phyloP scores from a whole-genome alignment of 1,284 basidiomycete genomes.

The Irpex sp. region DNA sequence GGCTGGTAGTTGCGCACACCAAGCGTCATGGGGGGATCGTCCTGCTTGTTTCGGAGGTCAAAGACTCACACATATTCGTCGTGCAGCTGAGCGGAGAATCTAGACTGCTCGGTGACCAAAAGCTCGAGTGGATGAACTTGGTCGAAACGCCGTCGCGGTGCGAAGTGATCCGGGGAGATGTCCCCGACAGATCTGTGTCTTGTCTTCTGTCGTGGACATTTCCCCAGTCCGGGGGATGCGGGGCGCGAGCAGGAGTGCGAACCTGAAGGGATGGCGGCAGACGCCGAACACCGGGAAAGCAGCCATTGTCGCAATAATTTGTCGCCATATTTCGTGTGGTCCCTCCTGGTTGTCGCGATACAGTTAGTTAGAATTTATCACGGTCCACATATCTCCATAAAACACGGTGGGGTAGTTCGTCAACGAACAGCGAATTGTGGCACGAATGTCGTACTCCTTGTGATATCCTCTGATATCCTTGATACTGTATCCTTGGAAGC shows the following conservation, averaged over 20 bases:
- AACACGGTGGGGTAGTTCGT: neutral
- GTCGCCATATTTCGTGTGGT: neutral
- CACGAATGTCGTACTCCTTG: neutral
- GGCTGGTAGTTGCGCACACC: neutral
- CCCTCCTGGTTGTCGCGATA: neutral
- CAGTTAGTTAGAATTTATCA: too few species aligned
- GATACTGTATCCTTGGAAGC: neutral
- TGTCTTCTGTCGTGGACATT: neutral
- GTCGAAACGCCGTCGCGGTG: neutral
- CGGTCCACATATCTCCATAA: neutral
- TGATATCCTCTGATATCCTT: neutral
- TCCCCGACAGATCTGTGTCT: neutral
- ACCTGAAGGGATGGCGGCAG: neutral
- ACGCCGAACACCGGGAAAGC: neutral
- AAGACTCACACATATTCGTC: neutral
- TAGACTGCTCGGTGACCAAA: neutral
- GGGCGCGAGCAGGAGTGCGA: neutral
- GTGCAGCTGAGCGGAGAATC: neutral
- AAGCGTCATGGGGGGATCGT: neutral
- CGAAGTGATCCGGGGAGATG: neutral
- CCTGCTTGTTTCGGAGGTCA: neutral
- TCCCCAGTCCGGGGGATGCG: slow-evolving; percentile 7
- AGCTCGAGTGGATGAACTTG: neutral
- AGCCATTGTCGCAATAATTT: neutral
- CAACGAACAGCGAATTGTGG: neutral